phyloP scores from a whole-genome alignment of 768 basidiomycete genomes.

The Xerocomellus amylosporus region DNA sequence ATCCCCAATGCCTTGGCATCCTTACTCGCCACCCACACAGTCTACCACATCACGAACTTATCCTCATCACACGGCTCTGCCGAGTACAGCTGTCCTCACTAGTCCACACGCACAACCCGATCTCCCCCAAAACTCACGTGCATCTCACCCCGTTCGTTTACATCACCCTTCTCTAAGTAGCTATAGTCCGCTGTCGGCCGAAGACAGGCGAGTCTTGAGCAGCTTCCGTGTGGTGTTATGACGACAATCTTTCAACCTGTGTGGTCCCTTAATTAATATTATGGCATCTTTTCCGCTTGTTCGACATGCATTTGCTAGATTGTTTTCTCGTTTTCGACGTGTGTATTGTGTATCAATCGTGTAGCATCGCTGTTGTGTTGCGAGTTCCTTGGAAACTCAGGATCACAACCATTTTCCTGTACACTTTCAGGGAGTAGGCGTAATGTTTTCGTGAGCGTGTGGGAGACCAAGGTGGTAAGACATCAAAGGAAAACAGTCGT shows the following conservation, averaged over 20 bases:
- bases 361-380: neutral
- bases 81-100: constrained; percentile 22
- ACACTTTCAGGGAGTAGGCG: neutral
- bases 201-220: constrained; percentile 57
- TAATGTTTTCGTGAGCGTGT: neutral
- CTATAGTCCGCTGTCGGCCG: constrained; percentile 46
- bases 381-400: neutral
- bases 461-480: no score
- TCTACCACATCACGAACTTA: constrained; percentile 1
- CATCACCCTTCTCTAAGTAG: constrained; percentile 26
- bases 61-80: constrained; percentile 17
- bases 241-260: constrained; percentile 1
- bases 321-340: neutral
- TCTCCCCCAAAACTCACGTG: neutral
- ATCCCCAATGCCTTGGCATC: constrained; percentile 12
- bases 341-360: constrained; percentile 2
- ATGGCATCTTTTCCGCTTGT: neutral
- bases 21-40: constrained; percentile 3
- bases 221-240: constrained; percentile 54
- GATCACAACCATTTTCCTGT: neutral
- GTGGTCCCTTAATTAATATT: constrained; percentile 3
- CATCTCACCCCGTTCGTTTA: constrained; percentile 18
- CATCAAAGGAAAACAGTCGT: no score
- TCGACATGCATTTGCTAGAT: neutral
- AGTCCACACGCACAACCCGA: constrained; percentile 2